These are phyloP conservation scores for Fusarium tupiense DNA, from an alignment of 2,329 filamentous ascomycete species.

Conservation along the genomic window DNA sequence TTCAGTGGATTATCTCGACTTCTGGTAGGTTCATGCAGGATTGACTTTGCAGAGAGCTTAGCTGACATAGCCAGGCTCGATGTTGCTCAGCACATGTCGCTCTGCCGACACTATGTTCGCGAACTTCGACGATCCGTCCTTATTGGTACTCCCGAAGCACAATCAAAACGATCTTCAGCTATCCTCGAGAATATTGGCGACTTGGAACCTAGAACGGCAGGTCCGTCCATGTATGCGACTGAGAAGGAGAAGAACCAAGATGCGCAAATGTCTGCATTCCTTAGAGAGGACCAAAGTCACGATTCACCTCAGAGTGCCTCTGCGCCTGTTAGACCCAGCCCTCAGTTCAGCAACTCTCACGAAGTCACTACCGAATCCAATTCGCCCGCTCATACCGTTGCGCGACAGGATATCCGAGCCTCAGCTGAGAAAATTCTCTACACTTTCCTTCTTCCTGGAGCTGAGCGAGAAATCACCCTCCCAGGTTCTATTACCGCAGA, in stretches of 20 bases:
- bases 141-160: constrained; percentile 89
- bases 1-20: constrained; percentile 97
- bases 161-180: constrained; percentile 88
- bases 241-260: constrained; percentile 83
- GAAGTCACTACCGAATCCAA: constrained; percentile 78
- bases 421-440: constrained; percentile 99
- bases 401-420: constrained; percentile 88
- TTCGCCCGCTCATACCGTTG: constrained; percentile 84
- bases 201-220: constrained; percentile 66
- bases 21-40: constrained; percentile 74
- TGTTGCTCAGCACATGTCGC: constrained; percentile 98
- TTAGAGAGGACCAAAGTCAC: constrained; percentile 73
- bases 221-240: constrained; percentile 69
- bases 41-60: neutral
- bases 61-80: constrained; percentile 77
- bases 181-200: constrained; percentile 80
- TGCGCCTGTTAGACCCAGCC: constrained; percentile 57
- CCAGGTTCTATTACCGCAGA: constrained; percentile 87
- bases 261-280: constrained; percentile 89
- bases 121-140: constrained; percentile 93
- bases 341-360: constrained; percentile 68
- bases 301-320: constrained; percentile 65
- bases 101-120: constrained; percentile 96
- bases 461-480: constrained; percentile 94
- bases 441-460: constrained; percentile 93